A percentile compares a stretch with the other conserved stretches of the same genome.
These are phyloP conservation scores for Fusarium sp. DNA, from an alignment of 2,329 filamentous ascomycete genomes.

Conservation along the genomic window DNA sequence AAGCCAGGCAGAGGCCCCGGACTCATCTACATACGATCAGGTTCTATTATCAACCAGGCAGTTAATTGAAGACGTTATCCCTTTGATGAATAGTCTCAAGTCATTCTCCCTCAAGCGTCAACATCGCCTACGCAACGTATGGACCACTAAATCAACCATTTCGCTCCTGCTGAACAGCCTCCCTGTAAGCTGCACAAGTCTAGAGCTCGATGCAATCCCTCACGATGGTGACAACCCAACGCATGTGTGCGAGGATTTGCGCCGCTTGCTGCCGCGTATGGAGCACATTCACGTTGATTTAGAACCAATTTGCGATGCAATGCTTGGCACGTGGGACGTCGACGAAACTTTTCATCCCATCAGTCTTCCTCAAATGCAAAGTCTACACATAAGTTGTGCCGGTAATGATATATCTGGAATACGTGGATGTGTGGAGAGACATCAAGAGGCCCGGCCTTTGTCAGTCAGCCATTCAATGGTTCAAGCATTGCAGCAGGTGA, in stretches of 20 bases:
- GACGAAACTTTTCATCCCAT: not conserved
- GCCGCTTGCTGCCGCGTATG: not conserved
- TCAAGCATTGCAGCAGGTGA: rapidly evolving
- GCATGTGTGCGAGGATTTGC: not conserved
- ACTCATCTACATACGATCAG: not conserved
- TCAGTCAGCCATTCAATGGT: not conserved
- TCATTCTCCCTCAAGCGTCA: not conserved
- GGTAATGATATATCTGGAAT: rapidly evolving
- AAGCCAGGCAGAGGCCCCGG: not conserved
- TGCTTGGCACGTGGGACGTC: not conserved
- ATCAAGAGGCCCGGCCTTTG: rapidly evolving
- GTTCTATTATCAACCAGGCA: not conserved
- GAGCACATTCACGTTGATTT: constrained; percentile 1
- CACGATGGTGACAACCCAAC: not conserved
- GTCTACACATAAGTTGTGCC: not conserved
- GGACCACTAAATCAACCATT: not conserved
- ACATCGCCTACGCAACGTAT: not conserved
- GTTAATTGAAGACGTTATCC: not conserved
- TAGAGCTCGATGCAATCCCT: not conserved
- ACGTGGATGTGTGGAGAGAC: not conserved
- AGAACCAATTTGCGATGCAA: not conserved
- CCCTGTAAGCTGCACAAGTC: not conserved
- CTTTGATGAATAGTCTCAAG: not conserved
- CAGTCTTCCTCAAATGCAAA: not conserved
- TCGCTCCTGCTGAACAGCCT: not conserved